These are phyloP conservation scores for Tremellales sp. DNA, from an alignment of 1,284 basidiomycete species.

Conservation along the genomic window DNA sequence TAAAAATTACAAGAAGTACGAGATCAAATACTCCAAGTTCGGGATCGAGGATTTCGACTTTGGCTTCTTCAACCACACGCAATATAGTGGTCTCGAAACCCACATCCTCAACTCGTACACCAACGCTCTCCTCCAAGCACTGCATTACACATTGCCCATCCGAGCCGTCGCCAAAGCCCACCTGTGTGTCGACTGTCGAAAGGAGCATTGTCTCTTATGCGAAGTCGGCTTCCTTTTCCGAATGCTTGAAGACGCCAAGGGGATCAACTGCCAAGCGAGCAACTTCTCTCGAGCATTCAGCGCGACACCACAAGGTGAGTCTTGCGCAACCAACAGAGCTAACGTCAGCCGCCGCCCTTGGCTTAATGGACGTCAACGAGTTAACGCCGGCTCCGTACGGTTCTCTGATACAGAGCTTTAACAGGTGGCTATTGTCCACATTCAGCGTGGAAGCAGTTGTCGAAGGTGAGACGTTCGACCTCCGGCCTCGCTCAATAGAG, in stretches of 20 bases:
- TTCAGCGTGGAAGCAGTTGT: constrained; percentile 39
- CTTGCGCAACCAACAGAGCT: constrained; percentile 18
- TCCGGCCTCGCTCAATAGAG: constrained; percentile 12
- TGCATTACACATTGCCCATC: constrained; percentile 79
- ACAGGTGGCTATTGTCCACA: constrained; percentile 74
- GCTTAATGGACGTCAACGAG: constrained; percentile 82
- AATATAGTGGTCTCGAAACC: constrained; percentile 89
- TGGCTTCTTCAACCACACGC: constrained; percentile 88
- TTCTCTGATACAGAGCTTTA: constrained; percentile 88
- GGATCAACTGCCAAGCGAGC: constrained; percentile 91
- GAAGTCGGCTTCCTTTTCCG: constrained; percentile 92
- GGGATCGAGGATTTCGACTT: constrained; percentile 99
- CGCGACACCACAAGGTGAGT: constrained; percentile 64
- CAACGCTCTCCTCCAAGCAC: constrained; percentile 82
- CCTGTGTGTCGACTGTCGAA: constrained; percentile 76
- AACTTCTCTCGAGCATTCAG: constrained; percentile 95
- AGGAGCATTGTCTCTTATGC: constrained; percentile 89
- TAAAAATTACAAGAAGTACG: constrained; percentile 80
- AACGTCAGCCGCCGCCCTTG: constrained; percentile 72
- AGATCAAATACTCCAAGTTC: constrained; percentile 98
- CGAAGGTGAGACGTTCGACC: constrained; percentile 30
- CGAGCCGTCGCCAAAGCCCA: constrained; percentile 83
- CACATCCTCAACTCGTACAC: constrained; percentile 98
- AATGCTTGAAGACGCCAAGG: constrained; percentile 92
- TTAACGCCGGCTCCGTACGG: constrained; percentile 70